Evolutionary conservation across 2,329 filamentous ascomycete genomes (phyloP).

Genomic region (Colletotrichum sp.): DNA sequence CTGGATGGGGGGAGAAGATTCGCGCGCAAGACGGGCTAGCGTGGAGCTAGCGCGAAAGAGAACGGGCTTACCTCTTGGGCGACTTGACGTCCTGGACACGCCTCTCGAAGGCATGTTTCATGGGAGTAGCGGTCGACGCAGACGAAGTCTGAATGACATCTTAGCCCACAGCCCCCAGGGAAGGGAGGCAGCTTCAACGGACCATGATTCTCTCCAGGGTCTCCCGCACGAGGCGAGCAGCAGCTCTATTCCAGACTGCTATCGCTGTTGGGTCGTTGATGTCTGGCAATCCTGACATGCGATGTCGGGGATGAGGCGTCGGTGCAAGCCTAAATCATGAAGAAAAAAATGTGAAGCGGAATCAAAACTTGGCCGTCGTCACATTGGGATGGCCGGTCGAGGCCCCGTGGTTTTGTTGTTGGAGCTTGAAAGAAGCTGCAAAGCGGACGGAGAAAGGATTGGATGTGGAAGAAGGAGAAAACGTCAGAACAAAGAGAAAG

Average conservation of each 20-base stretch:
- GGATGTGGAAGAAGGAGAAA: slow-evolving; percentile 20
- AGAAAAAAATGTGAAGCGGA: background rate
- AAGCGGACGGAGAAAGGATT: background rate
- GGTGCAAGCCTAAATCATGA: slow-evolving; percentile 13
- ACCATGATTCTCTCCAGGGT: slow-evolving; percentile 25
- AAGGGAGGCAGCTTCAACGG: slow-evolving; percentile 15
- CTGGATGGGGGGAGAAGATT: slow-evolving; percentile 23
- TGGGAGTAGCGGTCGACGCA: slow-evolving; percentile 73
- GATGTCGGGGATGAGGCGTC: background rate
- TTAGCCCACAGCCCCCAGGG: slow-evolving; percentile 11
- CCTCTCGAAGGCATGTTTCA: slow-evolving; percentile 77
- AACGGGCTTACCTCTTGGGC: slow-evolving; percentile 80
- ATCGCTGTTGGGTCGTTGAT: slow-evolving; percentile 22
- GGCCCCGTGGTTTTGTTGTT: slow-evolving; percentile 1
- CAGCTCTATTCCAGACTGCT: slow-evolving; percentile 23
- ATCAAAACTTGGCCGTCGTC: slow-evolving; percentile 6
- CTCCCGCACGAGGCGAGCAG: slow-evolving; percentile 23
- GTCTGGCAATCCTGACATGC: slow-evolving; percentile 29
- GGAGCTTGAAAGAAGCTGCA: slow-evolving; percentile 5
- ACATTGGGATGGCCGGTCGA: slow-evolving; percentile 16
- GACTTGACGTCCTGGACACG: slow-evolving; percentile 85
- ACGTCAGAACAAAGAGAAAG: slow-evolving; percentile 19
- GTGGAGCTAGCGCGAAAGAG: slow-evolving; percentile 5
- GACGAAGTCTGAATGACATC: slow-evolving; percentile 65
- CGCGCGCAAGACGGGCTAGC: background rate